Conservation (phyloP, 352 stramenopile species). For the Lagenidium sp. region DNA sequence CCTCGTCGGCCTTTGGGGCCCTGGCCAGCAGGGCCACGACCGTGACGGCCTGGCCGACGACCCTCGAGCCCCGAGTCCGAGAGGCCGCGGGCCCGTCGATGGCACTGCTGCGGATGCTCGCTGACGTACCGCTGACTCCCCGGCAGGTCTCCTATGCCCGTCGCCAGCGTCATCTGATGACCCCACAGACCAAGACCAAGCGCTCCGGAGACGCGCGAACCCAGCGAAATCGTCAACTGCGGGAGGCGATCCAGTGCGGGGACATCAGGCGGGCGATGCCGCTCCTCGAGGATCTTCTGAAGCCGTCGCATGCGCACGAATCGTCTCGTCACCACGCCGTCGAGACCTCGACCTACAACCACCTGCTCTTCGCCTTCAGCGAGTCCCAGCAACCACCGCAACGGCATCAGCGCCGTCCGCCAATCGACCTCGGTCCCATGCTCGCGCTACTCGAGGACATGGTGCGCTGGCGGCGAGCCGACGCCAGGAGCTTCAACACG, state of each 20-base stretch:
- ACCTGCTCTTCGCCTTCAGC: no score
- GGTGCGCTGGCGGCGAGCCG: conserved; percentile 22
- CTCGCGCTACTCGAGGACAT: conserved; percentile 46
- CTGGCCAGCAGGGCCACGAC: no score
- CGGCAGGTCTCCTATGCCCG: conserved; percentile 5
- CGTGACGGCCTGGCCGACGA: no score
- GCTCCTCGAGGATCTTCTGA: conserved; percentile 4
- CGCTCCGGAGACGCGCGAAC: background rate
- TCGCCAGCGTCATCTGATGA: background rate
- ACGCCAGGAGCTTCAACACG: conserved; percentile 52
- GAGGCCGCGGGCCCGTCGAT: no score
- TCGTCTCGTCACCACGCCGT: conserved; percentile 29
- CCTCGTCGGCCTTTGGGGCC: no score
- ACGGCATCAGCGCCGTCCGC: conserved; percentile 1
- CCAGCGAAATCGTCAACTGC: conserved; percentile 3
- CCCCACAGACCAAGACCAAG: background rate
- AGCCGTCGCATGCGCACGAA: conserved; percentile 27
- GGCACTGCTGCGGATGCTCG: background rate
- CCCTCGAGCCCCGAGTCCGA: no score
- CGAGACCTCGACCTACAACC: no score
- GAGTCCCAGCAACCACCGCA: no score
- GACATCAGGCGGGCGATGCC: conserved; percentile 8
- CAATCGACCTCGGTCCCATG: conserved; percentile 24
- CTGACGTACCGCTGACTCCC: background rate
- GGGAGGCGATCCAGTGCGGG: conserved; percentile 2